Evolutionary conservation across 306 rosid species (phyloP).

Genomic region (Senna siamea): DNA sequence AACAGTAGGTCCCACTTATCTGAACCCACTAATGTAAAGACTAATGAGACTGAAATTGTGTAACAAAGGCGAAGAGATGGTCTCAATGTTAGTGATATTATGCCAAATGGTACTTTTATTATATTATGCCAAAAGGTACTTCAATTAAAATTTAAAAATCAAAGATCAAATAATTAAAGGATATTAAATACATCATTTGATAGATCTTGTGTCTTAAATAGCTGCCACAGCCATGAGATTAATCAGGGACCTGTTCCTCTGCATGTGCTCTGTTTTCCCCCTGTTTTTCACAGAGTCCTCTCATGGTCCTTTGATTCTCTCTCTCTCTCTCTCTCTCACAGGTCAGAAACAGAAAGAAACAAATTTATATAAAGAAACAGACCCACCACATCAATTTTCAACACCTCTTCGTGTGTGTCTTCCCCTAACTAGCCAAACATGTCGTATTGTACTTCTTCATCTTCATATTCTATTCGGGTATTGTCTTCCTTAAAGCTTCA

Average conservation of each 20-base stretch:
- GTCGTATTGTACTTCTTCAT: constrained; percentile 44
- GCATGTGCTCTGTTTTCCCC: constrained; percentile 45
- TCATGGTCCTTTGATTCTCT: constrained; percentile 31
- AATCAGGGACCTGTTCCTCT: background rate
- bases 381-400: constrained; percentile 35
- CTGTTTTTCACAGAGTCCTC: constrained; percentile 39
- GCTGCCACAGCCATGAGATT: background rate
- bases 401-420: constrained; percentile 8
- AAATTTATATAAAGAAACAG: constrained; percentile 32
- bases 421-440: constrained; percentile 50
- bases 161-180: background rate
- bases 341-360: constrained; percentile 38
- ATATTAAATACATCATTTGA: background rate
- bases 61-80: background rate
- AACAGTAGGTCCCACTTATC: constrained; percentile 1
- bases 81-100: background rate
- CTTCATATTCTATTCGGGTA: constrained; percentile 65
- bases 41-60: background rate
- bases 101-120: background rate
- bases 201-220: background rate
- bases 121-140: no score
- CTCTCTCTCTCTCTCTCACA: constrained; percentile 44
- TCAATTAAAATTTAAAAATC: background rate
- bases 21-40: background rate
- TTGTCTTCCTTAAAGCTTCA: constrained; percentile 68